Base-by-base conservation (phyloP, 495 filamentous ascomycete genomes). In the Aspergillus carlsbadensis region DNA sequence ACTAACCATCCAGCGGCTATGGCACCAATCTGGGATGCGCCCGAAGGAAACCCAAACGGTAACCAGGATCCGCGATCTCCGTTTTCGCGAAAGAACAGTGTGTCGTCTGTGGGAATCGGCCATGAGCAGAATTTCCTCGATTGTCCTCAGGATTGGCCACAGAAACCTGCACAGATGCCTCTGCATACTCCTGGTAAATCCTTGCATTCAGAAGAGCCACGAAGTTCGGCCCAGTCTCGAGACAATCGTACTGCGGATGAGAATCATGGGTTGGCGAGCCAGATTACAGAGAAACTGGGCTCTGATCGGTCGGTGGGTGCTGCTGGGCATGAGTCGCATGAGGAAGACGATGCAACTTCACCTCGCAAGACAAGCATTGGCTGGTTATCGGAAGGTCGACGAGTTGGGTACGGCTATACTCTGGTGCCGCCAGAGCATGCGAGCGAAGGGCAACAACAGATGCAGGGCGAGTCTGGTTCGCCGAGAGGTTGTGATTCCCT, bases 351-450 rank as follows among this genome's bases (percentile, higher is more conserved):
- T 20, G n/a, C 24, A 18, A 43, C 29, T 31, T 56, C 64, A 5
- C 52, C 66, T 41, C 69, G 75, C 10, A 75, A 65, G 54, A 62
- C 77, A 31, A 78, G 76, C 53, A 51, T 72, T 17, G 76, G 74
- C 11, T 78, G 76, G 76, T 75, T 78, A 70, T 73, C 76, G 10
- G 73, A 64, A 10, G 76, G 76, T 8, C 67, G 68, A 43, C 72
- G 76, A 14, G 56, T 73, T 36, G 76, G 76, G 0, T 78, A 78
- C 57, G 76, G 76, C 3, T 78, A 77, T 49, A 67, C 59, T 14
- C 39, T 70, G 21, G 70, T 78, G 5, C 56, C 66, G 21, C 51
- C 54, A 22, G 50, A 59, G 15, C 66, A 70, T 6, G 54, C 56
- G 1, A 52, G 37, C 8, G 49, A 60, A 49, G 44, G 10, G 15